Base-by-base conservation (phyloP, 805 yeast species). In the Kuraishia piskuri region DNA sequence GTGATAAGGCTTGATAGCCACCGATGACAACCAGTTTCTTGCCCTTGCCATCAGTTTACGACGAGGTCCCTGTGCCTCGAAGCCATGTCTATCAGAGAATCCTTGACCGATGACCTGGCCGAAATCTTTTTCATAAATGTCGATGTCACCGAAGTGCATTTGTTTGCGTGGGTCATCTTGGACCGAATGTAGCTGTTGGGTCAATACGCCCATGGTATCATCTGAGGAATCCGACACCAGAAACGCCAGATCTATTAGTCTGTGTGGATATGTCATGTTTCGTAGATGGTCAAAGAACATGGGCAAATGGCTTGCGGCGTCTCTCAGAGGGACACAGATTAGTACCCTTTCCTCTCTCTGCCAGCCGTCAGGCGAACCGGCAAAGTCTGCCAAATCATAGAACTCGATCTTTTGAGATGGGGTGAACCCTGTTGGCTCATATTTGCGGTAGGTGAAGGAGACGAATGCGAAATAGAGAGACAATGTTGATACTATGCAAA, bases 1-100 rank as follows among this genome's bases (percentile, higher is more conserved):
- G 66, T 92, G 98, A 66, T 92, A 84, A 1, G 98, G 97, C 66
- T 84, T 85, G 50, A 92, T 68, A 1, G 96, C 95, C 6, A 86
- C 90, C 0, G 92, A 74, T 65, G 90, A 80, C 47, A 92, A 72
- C 98, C 98, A 92, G 68, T 92, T 92, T 67, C 98, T 78, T 5
- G 97, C 97, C 55, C 90, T 77, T 3, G 96, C 98, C 98, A 92
- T 92, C 59, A 90, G 77, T 67, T 92, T 92, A 63, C 98, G 77
- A 66, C 98, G 78, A 48, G 95, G 95, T 12, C 96, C 98, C 68
- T 92, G 98, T 0, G 96, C 97, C 12, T 88, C 90, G 68, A 92
- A 91, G 1, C 97, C 97, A 67, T 92, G 97, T 65, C 98, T 77
- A 66, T 90, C 97, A 56, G 88, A 80, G 63, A 92, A 90, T 22